Percentiles rank a stretch among this genome's conserved stretches.
phyloP scores from a whole-genome alignment of 2,329 filamentous ascomycete species.

The Aureobasidium zeae region DNA sequence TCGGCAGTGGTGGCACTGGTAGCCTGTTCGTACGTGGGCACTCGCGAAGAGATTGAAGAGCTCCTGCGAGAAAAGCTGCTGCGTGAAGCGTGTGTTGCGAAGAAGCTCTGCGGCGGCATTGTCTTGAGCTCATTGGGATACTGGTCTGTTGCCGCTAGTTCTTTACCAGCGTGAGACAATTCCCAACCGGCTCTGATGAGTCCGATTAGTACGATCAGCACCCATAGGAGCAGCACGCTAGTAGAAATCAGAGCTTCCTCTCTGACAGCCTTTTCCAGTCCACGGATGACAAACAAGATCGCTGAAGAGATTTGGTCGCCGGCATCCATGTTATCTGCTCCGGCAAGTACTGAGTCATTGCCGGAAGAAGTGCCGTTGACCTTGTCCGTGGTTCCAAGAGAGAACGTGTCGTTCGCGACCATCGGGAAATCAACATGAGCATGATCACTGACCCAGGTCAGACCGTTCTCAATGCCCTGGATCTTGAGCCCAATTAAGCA shows the following conservation, averaged over 20 bases:
- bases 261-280: constrained; percentile 58
- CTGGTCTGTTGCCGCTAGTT: constrained; percentile 14
- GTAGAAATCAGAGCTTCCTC: constrained; percentile 73
- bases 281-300: constrained; percentile 58
- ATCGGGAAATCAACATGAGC: constrained; percentile 73
- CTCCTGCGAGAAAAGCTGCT: constrained; percentile 10
- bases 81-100: constrained; percentile 8
- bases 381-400: constrained; percentile 58
- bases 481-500: constrained; percentile 88
- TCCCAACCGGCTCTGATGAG: constrained; percentile 56
- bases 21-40: constrained; percentile 34
- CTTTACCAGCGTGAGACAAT: constrained; percentile 43
- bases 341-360: constrained; percentile 66
- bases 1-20: constrained; percentile 27
- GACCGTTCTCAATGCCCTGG: constrained; percentile 68
- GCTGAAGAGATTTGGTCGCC: constrained; percentile 75
- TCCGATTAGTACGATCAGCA: constrained; percentile 68
- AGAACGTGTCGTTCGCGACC: constrained; percentile 74
- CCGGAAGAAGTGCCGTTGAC: constrained; percentile 39
- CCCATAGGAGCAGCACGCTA: constrained; percentile 64
- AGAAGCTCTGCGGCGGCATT: constrained; percentile 13
- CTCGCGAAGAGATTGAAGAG: constrained; percentile 16
- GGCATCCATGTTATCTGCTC: constrained; percentile 57
- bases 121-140: constrained; percentile 17
- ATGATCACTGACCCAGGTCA: constrained; percentile 90